A percentile compares a stretch with the other conserved stretches of the same genome.
Evolutionary conservation across 306 rosid genomes (phyloP).

Genomic region (Cicer arietinum): DNA sequence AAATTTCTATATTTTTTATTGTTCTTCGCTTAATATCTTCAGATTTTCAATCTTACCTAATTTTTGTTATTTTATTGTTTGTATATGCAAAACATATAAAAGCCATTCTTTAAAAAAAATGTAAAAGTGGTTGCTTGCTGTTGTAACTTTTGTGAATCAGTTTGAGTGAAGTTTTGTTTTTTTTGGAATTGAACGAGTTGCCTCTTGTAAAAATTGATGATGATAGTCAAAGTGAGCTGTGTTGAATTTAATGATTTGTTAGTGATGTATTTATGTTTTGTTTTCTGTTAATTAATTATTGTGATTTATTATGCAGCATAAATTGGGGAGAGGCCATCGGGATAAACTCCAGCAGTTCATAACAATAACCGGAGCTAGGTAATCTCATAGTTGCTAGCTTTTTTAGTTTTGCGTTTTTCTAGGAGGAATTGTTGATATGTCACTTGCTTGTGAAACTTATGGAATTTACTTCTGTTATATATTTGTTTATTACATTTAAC

Average conservation of each 20-base stretch:
- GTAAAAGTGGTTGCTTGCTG: slow-evolving; percentile 1
- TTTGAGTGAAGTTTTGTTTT: neutral
- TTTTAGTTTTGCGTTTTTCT: slow-evolving; percentile 6
- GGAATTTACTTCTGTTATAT: slow-evolving; percentile 5
- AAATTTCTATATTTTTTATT: neutral
- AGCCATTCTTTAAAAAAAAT: neutral
- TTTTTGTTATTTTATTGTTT: neutral
- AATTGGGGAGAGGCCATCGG: slow-evolving; percentile 89
- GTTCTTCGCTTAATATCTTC: neutral
- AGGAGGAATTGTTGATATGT: neutral
- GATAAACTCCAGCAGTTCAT: slow-evolving; percentile 97
- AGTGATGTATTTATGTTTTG: neutral
- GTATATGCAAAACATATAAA: neutral
- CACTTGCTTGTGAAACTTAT: slow-evolving; percentile 17
- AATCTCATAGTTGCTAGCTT: slow-evolving; percentile 30
- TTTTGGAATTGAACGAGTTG: slow-evolving; percentile 9
- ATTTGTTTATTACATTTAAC: neutral
- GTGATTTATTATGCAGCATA: slow-evolving; percentile 66
- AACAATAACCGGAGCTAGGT: slow-evolving; percentile 93
- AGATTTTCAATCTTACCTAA: neutral
- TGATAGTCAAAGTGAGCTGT: neutral
- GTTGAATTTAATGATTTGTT: slow-evolving; percentile 26
- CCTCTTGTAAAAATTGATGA: slow-evolving; percentile 22
- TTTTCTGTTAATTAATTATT: slow-evolving; percentile 31
- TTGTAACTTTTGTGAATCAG: slow-evolving; percentile 15